A percentile compares a stretch with the other conserved stretches of the same genome.
phyloP scores from a whole-genome alignment of 805 yeast genomes.

The Metschnikowia dekortorum region DNA sequence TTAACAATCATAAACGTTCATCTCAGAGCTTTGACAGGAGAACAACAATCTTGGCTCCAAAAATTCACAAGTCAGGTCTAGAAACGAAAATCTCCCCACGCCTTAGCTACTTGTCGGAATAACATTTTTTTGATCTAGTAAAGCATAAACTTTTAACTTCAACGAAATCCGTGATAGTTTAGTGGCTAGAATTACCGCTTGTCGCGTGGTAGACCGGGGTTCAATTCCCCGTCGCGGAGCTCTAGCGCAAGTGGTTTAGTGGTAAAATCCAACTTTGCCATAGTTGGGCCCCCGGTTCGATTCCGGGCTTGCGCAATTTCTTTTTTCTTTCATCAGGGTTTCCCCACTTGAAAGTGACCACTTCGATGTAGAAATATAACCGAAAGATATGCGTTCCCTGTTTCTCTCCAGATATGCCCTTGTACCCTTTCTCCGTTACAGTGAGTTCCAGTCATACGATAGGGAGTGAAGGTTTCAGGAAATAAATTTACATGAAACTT shows the following conservation, averaged over 20 bases:
- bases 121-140: neutral
- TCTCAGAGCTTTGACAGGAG: too few relatives aligned
- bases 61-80: neutral
- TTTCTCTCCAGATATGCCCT: neutral
- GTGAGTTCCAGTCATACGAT: neutral
- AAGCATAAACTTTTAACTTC: neutral
- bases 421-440: neutral
- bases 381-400: neutral
- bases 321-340: neutral
- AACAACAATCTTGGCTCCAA: too few relatives aligned
- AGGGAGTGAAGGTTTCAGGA: too few relatives aligned
- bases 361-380: too few relatives aligned
- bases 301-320: constrained; percentile 20
- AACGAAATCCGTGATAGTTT: constrained; percentile 18
- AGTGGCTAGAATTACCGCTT: constrained; percentile 21
- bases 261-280: constrained; percentile 21
- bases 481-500: too few relatives aligned
- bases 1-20: neutral
- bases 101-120: too few relatives aligned
- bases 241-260: constrained; percentile 19
- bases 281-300: constrained; percentile 22
- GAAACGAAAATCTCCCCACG: too few relatives aligned
- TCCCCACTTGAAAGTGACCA: neutral
- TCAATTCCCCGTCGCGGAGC: constrained; percentile 22
- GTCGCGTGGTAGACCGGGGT: constrained; percentile 23